Percentiles rank a stretch among this genome's conserved stretches.
These are phyloP conservation scores for Thermothelomyces thermophilus DNA, from an alignment of 2,329 filamentous ascomycete genomes.

Conservation along the genomic window DNA sequence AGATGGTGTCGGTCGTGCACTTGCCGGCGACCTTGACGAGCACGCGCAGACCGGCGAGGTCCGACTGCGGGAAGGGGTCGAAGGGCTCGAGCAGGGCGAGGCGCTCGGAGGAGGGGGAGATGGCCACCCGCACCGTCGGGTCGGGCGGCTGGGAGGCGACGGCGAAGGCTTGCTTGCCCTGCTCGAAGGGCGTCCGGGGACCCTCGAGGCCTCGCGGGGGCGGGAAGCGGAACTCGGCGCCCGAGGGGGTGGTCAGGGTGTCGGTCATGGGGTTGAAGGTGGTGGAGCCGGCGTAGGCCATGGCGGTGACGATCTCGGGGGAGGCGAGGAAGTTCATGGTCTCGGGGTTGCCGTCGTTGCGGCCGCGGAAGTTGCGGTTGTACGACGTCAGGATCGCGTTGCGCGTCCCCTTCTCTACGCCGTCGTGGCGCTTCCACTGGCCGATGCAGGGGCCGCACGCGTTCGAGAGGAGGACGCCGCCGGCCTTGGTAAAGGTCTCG, in stretches of 20 bases:
- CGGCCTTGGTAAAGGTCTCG: constrained; percentile 75
- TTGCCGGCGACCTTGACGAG: constrained; percentile 96
- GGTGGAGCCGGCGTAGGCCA: constrained; percentile 86
- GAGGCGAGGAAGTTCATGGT: constrained; percentile 99
- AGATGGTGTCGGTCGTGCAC: constrained; percentile 98
- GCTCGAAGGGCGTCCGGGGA: constrained; percentile 61
- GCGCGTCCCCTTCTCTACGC: constrained; percentile 70
- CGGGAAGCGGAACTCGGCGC: constrained; percentile 76
- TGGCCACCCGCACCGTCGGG: constrained; percentile 62
- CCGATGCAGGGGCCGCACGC: constrained; percentile 92
- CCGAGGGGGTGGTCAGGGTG: constrained; percentile 69
- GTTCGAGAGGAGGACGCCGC: constrained; percentile 86
- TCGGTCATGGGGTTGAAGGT: constrained; percentile 97
- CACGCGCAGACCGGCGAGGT: constrained; percentile 72
- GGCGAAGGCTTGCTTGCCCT: constrained; percentile 67
- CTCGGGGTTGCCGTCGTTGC: constrained; percentile 91
- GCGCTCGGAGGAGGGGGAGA: constrained; percentile 81
- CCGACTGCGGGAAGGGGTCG: constrained; percentile 66
- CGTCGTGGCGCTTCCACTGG: constrained; percentile 90
- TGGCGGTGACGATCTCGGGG: constrained; percentile 92
- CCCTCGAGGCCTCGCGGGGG: constrained; percentile 66
- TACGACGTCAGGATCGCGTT: constrained; percentile 97
- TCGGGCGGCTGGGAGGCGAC: constrained; percentile 68
- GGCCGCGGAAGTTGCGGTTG: constrained; percentile 96
- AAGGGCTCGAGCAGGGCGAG: constrained; percentile 91